These are phyloP conservation scores for Penicillium sp. DNA, from an alignment of 2,329 filamentous ascomycete genomes.

Conservation along the genomic window DNA sequence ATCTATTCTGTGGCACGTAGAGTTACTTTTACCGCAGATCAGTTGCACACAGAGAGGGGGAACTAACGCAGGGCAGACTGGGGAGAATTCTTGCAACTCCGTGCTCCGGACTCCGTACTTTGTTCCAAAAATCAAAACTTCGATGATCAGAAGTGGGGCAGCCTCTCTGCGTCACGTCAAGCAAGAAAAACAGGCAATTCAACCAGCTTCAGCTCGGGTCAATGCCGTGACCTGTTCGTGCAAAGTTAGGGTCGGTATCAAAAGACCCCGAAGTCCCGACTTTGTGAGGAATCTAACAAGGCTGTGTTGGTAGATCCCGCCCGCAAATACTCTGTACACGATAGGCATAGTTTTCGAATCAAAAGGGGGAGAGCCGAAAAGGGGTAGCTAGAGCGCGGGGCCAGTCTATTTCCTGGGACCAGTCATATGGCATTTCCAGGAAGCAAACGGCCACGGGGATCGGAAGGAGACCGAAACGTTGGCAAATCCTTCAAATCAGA, in stretches of 20 bases:
- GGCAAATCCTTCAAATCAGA: conserved; percentile 10
- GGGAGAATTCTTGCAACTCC: neutral
- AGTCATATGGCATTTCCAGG: neutral
- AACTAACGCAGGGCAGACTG: neutral
- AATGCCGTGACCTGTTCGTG: neutral
- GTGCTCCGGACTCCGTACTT: neutral
- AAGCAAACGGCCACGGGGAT: neutral
- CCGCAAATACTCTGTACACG: neutral
- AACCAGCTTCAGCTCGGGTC: neutral
- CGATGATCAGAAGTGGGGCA: neutral
- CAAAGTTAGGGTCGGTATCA: neutral
- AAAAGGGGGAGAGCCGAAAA: neutral
- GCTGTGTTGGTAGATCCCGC: neutral
- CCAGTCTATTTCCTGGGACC: neutral
- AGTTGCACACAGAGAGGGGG: neutral
- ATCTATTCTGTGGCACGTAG: neutral
- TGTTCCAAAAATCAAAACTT: neutral
- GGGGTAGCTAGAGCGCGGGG: neutral
- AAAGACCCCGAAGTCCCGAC: neutral
- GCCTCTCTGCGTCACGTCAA: neutral
- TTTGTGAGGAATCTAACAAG: neutral
- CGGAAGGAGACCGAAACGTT: conserved; percentile 12
- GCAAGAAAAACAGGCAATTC: neutral
- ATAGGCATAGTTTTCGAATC: neutral
- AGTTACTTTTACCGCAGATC: neutral